Conservation (phyloP, 768 basidiomycete species). For the Harrya chromipes region DNA sequence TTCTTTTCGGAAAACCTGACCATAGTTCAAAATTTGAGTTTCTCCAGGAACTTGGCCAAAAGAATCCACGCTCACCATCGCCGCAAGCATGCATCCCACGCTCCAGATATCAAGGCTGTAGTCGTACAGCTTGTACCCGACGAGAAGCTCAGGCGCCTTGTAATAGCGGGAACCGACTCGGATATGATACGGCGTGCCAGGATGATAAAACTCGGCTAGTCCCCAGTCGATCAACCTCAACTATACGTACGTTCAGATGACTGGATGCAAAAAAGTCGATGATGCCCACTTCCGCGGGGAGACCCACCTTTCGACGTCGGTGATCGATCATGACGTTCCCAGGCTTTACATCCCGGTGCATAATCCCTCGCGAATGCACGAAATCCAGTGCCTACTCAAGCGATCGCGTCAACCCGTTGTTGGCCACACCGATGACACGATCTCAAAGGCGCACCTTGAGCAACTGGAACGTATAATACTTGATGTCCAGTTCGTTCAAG, state of each 20-base stretch:
- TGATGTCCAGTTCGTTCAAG: conserved; percentile 62
- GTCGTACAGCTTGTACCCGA: conserved; percentile 70
- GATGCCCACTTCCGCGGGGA: too few species aligned
- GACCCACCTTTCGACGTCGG: conserved; percentile 51
- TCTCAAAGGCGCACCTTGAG: conserved; percentile 40
- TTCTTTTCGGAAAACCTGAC: conserved; percentile 67
- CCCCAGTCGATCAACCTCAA: conserved; percentile 72
- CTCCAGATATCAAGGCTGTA: conserved; percentile 74
- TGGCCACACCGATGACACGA: background rate
- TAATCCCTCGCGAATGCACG: conserved; percentile 68
- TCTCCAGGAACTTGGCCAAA: too few species aligned
- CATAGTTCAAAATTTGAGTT: too few species aligned
- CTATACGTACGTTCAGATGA: conserved; percentile 23
- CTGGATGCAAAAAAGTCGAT: too few species aligned
- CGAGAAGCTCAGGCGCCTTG: conserved; percentile 70
- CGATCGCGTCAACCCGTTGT: background rate
- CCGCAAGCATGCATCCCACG: conserved; percentile 71
- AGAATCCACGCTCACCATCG: conserved; percentile 50
- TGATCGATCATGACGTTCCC: conserved; percentile 77
- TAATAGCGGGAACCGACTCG: conserved; percentile 71
- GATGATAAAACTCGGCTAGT: conserved; percentile 73
- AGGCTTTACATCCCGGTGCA: conserved; percentile 68
- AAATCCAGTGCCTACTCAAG: conserved; percentile 54
- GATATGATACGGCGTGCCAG: conserved; percentile 66
- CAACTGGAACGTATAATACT: conserved; percentile 65